Conservation (phyloP, 768 basidiomycete species). For the Kwoniella shandongensis region DNA sequence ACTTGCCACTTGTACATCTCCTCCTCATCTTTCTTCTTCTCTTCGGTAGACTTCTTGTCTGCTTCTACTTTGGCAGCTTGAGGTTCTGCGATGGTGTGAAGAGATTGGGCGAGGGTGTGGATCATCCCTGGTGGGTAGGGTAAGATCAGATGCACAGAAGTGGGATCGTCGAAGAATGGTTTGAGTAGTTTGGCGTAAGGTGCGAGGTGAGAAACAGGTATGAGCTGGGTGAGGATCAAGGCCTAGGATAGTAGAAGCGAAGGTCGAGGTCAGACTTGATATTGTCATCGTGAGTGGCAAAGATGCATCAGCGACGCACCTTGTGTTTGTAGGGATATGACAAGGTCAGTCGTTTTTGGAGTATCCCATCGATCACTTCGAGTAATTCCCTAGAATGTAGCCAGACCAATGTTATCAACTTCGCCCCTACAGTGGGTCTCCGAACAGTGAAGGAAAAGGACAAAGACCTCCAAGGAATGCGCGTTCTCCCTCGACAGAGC, state of each 20-base stretch:
- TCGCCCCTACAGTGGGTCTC: too few relatives aligned
- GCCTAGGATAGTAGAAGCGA: neutral
- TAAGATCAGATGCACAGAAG: neutral
- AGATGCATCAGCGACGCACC: neutral
- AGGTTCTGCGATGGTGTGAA: neutral
- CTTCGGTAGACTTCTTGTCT: conserved; percentile 1
- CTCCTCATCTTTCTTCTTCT: conserved; percentile 14
- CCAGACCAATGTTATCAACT: too few relatives aligned
- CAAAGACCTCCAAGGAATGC: too few relatives aligned
- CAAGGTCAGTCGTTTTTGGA: conserved; percentile 9
- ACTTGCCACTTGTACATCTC: conserved; percentile 14
- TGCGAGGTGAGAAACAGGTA: conserved; percentile 2
- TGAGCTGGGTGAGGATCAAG: conserved; percentile 10
- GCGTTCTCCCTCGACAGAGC: too few relatives aligned
- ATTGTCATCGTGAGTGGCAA: neutral
- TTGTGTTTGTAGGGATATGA: conserved; percentile 12
- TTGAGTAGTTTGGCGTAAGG: conserved; percentile 11
- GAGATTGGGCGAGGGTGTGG: neutral
- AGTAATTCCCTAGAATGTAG: conserved; percentile 8
- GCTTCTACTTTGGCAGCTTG: neutral
- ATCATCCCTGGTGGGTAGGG: neutral
- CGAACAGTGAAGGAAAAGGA: too few relatives aligned
- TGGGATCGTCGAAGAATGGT: conserved; percentile 2
- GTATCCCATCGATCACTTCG: conserved; percentile 12
- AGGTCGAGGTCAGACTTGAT: neutral